A percentile compares a stretch with the other conserved stretches of the same genome.
Evolutionary conservation across 768 basidiomycete species (phyloP).

Genomic region (Lyophyllum atratum): DNA sequence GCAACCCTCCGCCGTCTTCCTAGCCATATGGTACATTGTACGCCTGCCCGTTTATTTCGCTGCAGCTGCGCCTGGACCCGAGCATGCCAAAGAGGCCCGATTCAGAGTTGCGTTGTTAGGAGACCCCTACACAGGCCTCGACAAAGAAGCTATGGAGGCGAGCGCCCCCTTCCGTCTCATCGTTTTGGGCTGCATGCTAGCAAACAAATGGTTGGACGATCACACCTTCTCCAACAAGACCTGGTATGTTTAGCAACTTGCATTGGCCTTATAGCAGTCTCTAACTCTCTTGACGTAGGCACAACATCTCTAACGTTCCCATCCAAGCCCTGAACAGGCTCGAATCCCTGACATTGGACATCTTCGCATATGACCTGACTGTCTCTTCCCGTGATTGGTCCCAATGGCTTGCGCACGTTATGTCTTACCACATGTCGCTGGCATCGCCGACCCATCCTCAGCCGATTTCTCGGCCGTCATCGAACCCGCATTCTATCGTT

Average conservation of each 20-base stretch:
- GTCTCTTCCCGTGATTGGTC: conserved; percentile 67
- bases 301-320: conserved; percentile 77
- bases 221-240: conserved; percentile 91
- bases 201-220: conserved; percentile 88
- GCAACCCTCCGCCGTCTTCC: conserved; percentile 78
- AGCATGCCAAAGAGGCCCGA: conserved; percentile 57
- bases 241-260: conserved; percentile 51
- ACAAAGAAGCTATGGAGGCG: conserved; percentile 53
- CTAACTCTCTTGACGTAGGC: conserved; percentile 45
- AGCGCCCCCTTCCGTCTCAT: conserved; percentile 73
- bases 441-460: conserved; percentile 63
- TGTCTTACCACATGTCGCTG: conserved; percentile 65
- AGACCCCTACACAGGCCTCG: conserved; percentile 41
- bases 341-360: conserved; percentile 70
- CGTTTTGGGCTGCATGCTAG: conserved; percentile 81
- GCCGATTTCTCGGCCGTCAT: conserved; percentile 77
- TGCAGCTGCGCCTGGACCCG: conserved; percentile 48
- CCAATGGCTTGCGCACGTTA: conserved; percentile 67
- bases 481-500: conserved; percentile 69
- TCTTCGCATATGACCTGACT: conserved; percentile 71
- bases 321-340: conserved; percentile 69
- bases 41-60: conserved; percentile 72
- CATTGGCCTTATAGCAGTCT: conserved; percentile 2
- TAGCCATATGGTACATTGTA: conserved; percentile 83
- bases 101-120: conserved; percentile 69